Percentiles rank a stretch among this genome's conserved stretches.
Evolutionary conservation across 2,329 filamentous ascomycete genomes (phyloP).

Genomic region (Talaromyces sp.): DNA sequence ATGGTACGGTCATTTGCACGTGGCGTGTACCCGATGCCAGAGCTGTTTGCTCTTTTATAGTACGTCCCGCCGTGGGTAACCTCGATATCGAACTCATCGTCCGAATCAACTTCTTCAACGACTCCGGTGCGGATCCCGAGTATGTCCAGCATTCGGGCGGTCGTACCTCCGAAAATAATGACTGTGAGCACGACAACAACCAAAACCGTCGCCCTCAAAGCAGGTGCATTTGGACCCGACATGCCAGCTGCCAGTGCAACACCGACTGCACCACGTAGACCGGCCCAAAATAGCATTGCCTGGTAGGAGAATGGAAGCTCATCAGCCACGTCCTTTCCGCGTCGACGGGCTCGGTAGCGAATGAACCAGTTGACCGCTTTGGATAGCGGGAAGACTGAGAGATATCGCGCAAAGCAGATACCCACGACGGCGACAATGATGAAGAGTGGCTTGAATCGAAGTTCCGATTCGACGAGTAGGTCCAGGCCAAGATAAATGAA

Average conservation of each 20-base stretch:
- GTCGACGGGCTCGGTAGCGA: conserved; percentile 73
- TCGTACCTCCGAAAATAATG: conserved; percentile 97
- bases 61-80: conserved; percentile 67
- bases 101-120: conserved; percentile 92
- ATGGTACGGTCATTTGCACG: conserved; percentile 60
- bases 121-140: conserved; percentile 94
- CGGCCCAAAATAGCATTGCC: conserved; percentile 99
- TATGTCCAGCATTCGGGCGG: conserved; percentile 95
- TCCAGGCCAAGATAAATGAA: conserved; percentile 97
- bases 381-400: conserved; percentile 90
- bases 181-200: conserved; percentile 96
- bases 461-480: conserved; percentile 82
- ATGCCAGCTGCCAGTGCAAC: conserved; percentile 90
- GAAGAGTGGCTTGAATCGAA: conserved; percentile 89
- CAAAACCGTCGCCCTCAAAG: conserved; percentile 88
- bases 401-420: conserved; percentile 88
- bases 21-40: conserved; percentile 72
- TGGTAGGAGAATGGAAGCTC: conserved; percentile 94
- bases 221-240: conserved; percentile 73
- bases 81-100: conserved; percentile 98
- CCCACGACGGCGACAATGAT: conserved; percentile 89
- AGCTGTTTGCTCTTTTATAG: conserved; percentile 68
- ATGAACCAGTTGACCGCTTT: conserved; percentile 89
- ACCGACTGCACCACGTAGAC: conserved; percentile 88
- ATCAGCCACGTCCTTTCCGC: conserved; percentile 72